Evolutionary conservation across 2,329 filamentous ascomycete species (phyloP), one percentile per base, ranked within the genome.

Genomic region (Apiospora marii): DNA sequence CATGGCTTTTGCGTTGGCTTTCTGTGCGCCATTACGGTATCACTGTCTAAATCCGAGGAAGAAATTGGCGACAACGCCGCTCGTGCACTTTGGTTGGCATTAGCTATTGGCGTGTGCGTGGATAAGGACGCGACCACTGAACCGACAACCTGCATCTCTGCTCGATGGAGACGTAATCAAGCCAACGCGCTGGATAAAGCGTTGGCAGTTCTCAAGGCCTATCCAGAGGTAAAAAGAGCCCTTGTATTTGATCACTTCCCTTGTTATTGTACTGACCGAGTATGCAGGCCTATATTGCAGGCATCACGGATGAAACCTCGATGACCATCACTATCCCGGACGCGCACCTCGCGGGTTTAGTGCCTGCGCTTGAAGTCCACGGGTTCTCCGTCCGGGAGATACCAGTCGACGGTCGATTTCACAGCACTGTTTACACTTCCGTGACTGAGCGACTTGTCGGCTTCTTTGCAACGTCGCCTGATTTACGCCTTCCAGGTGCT

Each of bases 1-100:
- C 75, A 76, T 44, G 76, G 75, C 5, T 75, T 77, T 30, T 77
- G 76, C 24, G 68, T 72, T 27, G 76, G 76, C 1, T 73, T 77
- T 30, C 69, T 77, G 19, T 73, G 71, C 30, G 74, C 75, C 16
- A n/a, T 74, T 13, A 71, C 72, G 12, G 73, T 75, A 10, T 69
- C 76, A 24, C 51, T 68, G 7, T 69, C 76, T 10, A 51, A 49
- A 68, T 68, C 16, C 1, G 61, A 72, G 44, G 53, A 49, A 13
- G 76, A 74, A 16, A 46, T 78, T 7, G 71, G 72, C 0, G 22
- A 46, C 1, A 67, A 72, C 8, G 73, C 75, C 48, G 74, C 70
- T 41, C 46, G 70, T 53, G 73, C 71, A 8, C 70, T 77, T n/a
- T 70, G 75, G 1, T 69, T 76, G 4, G 76, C 74, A 3, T 43